Base-by-base conservation (phyloP, 2,329 filamentous ascomycete genomes). In the Fusarium sp. region DNA sequence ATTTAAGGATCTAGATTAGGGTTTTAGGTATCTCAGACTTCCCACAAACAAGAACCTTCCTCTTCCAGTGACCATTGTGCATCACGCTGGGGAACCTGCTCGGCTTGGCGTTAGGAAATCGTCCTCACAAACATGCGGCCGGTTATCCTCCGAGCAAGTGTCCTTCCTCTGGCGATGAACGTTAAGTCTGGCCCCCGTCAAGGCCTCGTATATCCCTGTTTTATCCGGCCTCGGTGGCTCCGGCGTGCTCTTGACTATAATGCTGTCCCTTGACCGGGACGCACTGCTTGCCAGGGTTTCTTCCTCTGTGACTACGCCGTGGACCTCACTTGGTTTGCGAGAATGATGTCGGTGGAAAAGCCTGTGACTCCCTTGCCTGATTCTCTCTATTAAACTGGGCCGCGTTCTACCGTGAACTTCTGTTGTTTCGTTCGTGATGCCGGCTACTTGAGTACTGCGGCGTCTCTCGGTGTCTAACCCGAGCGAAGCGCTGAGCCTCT, bases 61-160 rank as follows among this genome's bases (percentile, higher is more conserved):
- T 14, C 12, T 30, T 4, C 32, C 52, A 33, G 35, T 25, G 12
- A 25, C 22, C 33, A 52, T 32, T 9, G 11, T 20, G 25, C 22
- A 47, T 67, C 45, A 68, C 25, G 58, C 61, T 7, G 65, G 68
- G 35, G 71, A 75, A n/a, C 22, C 30, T n/a, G 67, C 58, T 35
- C 63, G 54, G 37, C 22, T 54, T 12, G 69, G 65, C 12, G 67
- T 70, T 11, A 71, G 62, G 17, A 67, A 52, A 62, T 81, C 78
- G 62, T 82, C 73, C 43, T 76, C 74, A 33, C 80, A 83, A 8
- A 78, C 59, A 52, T 83, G 81, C 17, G 80, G 80, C 38, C 71
- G 70, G 37, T 79, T 72, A 37, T 83, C 82, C 63, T 83, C 82
- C 7, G 81, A 82, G 54, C 82, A 83, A 10, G 73, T 76, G 15